phyloP scores from a whole-genome alignment of 148 eudicot genomes.

The Arbutus unedo region DNA sequence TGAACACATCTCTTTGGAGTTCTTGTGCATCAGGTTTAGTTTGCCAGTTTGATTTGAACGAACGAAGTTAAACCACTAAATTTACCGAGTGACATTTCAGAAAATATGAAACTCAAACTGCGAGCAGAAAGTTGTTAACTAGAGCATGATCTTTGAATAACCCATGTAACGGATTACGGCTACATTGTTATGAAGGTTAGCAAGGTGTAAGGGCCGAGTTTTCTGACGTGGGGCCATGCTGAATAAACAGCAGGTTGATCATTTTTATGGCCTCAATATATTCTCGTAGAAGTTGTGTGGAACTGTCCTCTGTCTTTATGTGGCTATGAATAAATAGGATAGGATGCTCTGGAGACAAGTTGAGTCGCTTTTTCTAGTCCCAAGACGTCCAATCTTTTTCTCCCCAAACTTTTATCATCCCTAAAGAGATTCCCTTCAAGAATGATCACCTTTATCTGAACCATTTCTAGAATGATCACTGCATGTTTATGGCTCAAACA shows the following conservation, averaged over 20 bases:
- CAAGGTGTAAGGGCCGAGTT: neutral
- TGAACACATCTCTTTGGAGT: neutral
- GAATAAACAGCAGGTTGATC: neutral
- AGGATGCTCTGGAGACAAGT: neutral
- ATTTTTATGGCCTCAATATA: neutral
- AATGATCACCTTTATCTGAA: neutral
- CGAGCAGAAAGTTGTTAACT: neutral
- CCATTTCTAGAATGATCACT: neutral
- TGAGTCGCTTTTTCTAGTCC: neutral
- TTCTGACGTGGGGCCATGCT: slow-evolving; percentile 2
- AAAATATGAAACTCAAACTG: neutral
- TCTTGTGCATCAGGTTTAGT: neutral
- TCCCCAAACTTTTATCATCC: neutral
- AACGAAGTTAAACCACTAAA: neutral
- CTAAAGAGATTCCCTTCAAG: neutral
- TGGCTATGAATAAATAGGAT: neutral
- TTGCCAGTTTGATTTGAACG: neutral
- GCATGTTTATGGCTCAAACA: neutral
- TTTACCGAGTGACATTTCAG: neutral
- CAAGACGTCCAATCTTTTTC: neutral
- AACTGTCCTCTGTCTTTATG: neutral
- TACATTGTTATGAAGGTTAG: neutral
- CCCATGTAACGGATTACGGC: neutral
- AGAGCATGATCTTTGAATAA: neutral
- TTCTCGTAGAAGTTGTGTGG: neutral